These are phyloP conservation scores for Sporormia fimetaria DNA, from an alignment of 495 filamentous ascomycete genomes.

Conservation along the genomic window DNA sequence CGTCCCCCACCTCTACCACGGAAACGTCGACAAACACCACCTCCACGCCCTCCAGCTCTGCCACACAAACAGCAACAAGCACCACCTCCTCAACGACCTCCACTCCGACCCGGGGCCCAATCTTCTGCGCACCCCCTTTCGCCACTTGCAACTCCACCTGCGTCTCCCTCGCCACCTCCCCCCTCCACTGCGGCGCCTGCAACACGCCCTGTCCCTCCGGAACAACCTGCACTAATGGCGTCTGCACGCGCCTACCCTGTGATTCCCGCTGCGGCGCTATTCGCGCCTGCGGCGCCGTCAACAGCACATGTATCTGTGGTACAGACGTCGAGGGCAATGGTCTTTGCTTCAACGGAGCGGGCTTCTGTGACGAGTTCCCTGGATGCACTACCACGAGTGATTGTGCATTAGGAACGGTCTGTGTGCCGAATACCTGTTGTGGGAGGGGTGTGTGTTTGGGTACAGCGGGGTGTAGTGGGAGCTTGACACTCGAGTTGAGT, in stretches of 20 bases:
- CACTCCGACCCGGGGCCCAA: conserved; percentile 2
- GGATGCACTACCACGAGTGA: conserved; percentile 7
- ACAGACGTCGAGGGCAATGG: conserved; percentile 6
- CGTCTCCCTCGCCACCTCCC: conserved; percentile 1
- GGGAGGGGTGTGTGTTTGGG: conserved; percentile 8
- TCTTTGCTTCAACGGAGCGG: conserved; percentile 9
- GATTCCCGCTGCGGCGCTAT: conserved; percentile 8
- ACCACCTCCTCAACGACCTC: conserved; percentile 3
- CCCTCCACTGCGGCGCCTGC: conserved; percentile 17
- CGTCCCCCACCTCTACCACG: neutral
- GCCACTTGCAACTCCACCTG: conserved; percentile 12
- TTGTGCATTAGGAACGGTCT: conserved; percentile 11
- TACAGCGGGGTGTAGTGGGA: conserved; percentile 2
- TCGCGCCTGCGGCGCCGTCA: conserved; percentile 2
- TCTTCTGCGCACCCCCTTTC: neutral
- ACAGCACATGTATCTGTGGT: conserved; percentile 15
- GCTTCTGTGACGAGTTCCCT: conserved; percentile 3
- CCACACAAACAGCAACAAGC: neutral
- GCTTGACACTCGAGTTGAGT: neutral
- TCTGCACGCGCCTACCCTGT: conserved; percentile 11
- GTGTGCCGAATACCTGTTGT: conserved; percentile 11
- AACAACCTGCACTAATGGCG: conserved; percentile 19
- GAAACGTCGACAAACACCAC: neutral
- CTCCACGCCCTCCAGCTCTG: neutral
- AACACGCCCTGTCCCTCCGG: conserved; percentile 6